Conservation (phyloP, 768 basidiomycete genomes). For the Hirschioporus abietinus region DNA sequence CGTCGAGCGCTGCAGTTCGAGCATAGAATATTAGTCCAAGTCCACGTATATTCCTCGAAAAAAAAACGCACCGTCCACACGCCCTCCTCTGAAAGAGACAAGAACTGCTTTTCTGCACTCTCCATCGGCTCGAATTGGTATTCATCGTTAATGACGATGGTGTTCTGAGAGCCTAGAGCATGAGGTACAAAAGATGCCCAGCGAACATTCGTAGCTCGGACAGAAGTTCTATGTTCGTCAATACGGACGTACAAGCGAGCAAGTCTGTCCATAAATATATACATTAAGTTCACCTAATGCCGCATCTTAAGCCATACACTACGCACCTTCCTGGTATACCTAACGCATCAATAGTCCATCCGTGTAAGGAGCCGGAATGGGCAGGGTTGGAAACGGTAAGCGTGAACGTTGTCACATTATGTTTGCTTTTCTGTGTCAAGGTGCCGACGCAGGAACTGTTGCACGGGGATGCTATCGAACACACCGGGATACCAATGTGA, state of each 20-base stretch:
- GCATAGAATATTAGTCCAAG: not conserved
- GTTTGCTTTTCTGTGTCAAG: slow-evolving; percentile 10
- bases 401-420: slow-evolving; percentile 41
- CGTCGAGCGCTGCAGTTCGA: not conserved
- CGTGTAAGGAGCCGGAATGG: slow-evolving; percentile 66
- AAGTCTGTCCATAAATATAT: slow-evolving; percentile 8
- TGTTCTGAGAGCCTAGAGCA: slow-evolving; percentile 12
- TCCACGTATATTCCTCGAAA: not conserved
- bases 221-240: slow-evolving; percentile 14
- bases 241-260: slow-evolving; percentile 6
- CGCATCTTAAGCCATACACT: not conserved
- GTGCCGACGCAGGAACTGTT: slow-evolving; percentile 45
- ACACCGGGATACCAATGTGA: slow-evolving; percentile 69
- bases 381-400: slow-evolving; percentile 66
- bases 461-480: slow-evolving; percentile 49
- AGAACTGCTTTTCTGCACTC: slow-evolving; percentile 7
- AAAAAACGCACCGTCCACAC: not conserved
- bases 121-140: slow-evolving; percentile 8
- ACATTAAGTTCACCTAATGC: not conserved
- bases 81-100: slow-evolving; percentile 7
- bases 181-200: slow-evolving; percentile 24
- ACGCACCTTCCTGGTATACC: slow-evolving; percentile 63
- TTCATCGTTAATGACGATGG: slow-evolving; percentile 3
- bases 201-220: slow-evolving; percentile 28
- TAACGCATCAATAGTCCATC: slow-evolving; percentile 59